Evolutionary conservation across 1,284 basidiomycete species (phyloP).

Genomic region (Sanguinoderma infundibulare): DNA sequence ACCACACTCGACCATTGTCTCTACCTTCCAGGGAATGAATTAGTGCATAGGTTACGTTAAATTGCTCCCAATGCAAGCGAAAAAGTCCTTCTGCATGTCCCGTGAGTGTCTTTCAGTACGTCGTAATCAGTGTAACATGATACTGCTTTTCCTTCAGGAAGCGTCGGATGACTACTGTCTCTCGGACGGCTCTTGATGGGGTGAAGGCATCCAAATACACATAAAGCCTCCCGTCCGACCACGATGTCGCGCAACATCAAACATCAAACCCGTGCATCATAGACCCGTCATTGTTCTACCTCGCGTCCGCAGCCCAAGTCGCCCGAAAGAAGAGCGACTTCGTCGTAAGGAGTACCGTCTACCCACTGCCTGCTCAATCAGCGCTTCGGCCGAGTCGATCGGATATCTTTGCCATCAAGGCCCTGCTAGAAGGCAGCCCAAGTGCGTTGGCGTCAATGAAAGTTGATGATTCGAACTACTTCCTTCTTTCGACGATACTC

Average conservation of each 20-base stretch:
- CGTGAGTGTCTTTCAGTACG: not conserved
- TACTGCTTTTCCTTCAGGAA: not conserved
- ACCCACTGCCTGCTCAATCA: not conserved
- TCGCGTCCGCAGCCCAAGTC: not conserved
- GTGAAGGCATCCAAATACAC: not conserved
- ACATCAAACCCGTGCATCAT: not conserved
- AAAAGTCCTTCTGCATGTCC: not conserved
- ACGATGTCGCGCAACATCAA: not conserved
- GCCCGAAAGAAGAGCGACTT: not conserved
- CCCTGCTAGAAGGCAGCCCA: not conserved
- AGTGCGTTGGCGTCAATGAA: not conserved
- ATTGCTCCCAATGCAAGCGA: not conserved
- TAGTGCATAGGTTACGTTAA: not conserved
- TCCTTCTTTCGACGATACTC: not conserved
- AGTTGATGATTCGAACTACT: not conserved
- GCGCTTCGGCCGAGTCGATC: not conserved
- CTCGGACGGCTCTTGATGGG: not conserved
- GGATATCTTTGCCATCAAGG: not conserved
- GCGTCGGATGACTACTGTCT: not conserved
- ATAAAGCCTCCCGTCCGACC: not conserved
- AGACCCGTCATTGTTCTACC: not conserved
- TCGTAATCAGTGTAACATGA: not conserved
- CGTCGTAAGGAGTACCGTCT: not conserved
- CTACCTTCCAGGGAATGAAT: not conserved
- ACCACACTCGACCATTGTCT: not conserved